Percentiles rank a stretch among this genome's conserved stretches.
These are phyloP conservation scores for Phytopythium montanum DNA, from an alignment of 352 stramenopile genomes.

Conservation along the genomic window DNA sequence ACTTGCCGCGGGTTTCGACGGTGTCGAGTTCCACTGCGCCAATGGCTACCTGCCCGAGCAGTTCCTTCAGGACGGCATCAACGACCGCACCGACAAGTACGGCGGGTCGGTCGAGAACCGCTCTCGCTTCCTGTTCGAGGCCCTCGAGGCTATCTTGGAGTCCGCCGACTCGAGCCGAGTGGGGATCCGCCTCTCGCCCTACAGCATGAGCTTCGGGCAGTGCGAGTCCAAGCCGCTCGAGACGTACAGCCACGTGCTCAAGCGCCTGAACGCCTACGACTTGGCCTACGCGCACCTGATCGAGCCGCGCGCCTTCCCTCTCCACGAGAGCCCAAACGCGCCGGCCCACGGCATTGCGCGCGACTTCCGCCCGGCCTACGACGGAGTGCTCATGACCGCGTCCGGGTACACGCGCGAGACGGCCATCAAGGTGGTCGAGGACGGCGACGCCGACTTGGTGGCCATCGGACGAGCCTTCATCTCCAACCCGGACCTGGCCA, in stretches of 20 bases:
- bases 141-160: slow-evolving; percentile 48
- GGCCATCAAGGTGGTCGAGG: slow-evolving; percentile 28
- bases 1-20: slow-evolving; percentile 47
- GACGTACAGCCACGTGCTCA: slow-evolving; percentile 30
- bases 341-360: slow-evolving; percentile 38
- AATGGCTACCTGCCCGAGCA: slow-evolving; percentile 92
- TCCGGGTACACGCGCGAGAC: slow-evolving; percentile 32
- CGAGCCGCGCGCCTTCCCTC: slow-evolving; percentile 29
- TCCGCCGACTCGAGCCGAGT: slow-evolving; percentile 28
- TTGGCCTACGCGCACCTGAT: slow-evolving; percentile 46
- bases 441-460: slow-evolving; percentile 35
- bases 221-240: slow-evolving; percentile 31
- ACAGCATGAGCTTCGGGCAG: slow-evolving; percentile 37
- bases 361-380: slow-evolving; percentile 46
- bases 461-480: slow-evolving; percentile 57
- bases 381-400: slow-evolving; percentile 38
- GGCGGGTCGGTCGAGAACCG: slow-evolving; percentile 44
- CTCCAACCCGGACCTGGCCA: slow-evolving; percentile 29
- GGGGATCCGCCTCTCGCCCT: slow-evolving; percentile 31
- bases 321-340: slow-evolving; percentile 22
- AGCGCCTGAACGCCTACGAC: slow-evolving; percentile 35
- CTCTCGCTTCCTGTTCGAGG: slow-evolving; percentile 33
- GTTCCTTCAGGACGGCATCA: slow-evolving; percentile 76
- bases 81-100: slow-evolving; percentile 81
- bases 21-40: slow-evolving; percentile 77